phyloP scores from a whole-genome alignment of 495 filamentous ascomycete species.

The Annulohypoxylon stygium region DNA sequence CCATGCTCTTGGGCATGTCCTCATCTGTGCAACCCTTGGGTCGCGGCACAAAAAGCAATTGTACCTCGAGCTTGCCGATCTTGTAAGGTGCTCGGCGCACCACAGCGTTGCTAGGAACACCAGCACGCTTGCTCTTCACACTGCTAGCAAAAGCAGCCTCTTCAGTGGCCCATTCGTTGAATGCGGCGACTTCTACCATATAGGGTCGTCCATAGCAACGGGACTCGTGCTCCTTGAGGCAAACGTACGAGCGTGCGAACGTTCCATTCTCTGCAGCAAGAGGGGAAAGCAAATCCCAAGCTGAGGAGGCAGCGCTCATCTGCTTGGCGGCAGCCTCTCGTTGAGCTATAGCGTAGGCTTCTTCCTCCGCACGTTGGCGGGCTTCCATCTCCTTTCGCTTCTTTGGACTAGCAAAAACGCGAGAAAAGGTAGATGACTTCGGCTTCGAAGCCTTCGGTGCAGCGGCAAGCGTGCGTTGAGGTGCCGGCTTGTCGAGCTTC shows the following conservation, averaged over 20 bases:
- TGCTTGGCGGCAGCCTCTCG: constrained; percentile 74
- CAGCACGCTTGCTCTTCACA: constrained; percentile 85
- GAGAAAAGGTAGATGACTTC: constrained; percentile 87
- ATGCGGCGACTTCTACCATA: constrained; percentile 88
- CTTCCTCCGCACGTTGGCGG: constrained; percentile 80
- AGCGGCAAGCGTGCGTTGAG: constrained; percentile 63
- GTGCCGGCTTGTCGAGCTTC: constrained; percentile 84
- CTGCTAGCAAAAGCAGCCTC: constrained; percentile 75
- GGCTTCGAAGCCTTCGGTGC: constrained; percentile 70
- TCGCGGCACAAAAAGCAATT: constrained; percentile 93
- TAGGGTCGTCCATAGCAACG: constrained; percentile 88
- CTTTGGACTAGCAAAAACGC: constrained; percentile 92
- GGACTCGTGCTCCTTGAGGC: constrained; percentile 90
- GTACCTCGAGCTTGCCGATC: constrained; percentile 91
- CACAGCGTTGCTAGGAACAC: constrained; percentile 66
- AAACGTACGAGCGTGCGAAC: constrained; percentile 92
- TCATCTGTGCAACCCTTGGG: constrained; percentile 90
- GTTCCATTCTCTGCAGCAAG: constrained; percentile 91
- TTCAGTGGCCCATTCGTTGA: constrained; percentile 98
- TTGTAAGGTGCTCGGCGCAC: constrained; percentile 86
- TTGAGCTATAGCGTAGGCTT: constrained; percentile 73
- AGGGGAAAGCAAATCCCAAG: constrained; percentile 89
- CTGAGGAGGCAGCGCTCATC: constrained; percentile 67
- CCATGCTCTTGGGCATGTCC: constrained; percentile 99
- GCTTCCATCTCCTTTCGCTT: constrained; percentile 94